Base-by-base conservation (phyloP, 805 yeast species). In the Nakazawaea peltata region DNA sequence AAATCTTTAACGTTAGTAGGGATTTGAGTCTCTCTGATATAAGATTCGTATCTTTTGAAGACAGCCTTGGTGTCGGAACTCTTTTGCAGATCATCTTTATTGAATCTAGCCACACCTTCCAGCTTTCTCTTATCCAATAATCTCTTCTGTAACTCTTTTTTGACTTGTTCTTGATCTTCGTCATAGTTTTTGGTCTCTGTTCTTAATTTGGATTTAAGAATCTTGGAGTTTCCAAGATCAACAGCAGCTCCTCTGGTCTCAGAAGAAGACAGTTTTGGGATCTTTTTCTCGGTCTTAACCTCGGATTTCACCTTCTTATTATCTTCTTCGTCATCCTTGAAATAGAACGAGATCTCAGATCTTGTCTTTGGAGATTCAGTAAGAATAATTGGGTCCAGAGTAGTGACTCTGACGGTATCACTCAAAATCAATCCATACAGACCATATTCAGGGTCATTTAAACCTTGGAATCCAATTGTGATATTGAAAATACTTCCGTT, bases 31-130 rank as follows among this genome's bases (percentile, higher is more conserved):
- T 90, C 98, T 48, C 97, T 71, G 34, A 88, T 77, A 57, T 90
- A 90, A 0, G 97, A 87, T 63, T 90, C 98, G 59, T 84, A 92
- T 53, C 82, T 82, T 51, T 84, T 85, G 67, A 90, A 88, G n/a
- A 77, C 79, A 3, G 79, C 80, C 49, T 71, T 75, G 44, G 66
- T 65, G 35, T 77, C 87, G 16, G 67, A 71, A 5, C 63, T 59
- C 44, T 74, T 79, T 21, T 72, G 69, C 9, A 28, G 18, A 4
- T 85, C 84, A 11, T 85, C 82, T 30, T 85, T 82, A 41, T 81
- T 77, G 51, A 78, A 88, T 51, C 94, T 71, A 34, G 81, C 74
- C 40, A 83, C 62, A 22, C 98, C 98, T 50, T 82, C 90, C 48
- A 82, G 82, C 53, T 82, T 90, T 52, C 94, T 69, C 52, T 77